A percentile compares a stretch with the other conserved stretches of the same genome.
Evolutionary conservation across 2,329 filamentous ascomycete species (phyloP).

Genomic region (Alternaria angustiovoidea): DNA sequence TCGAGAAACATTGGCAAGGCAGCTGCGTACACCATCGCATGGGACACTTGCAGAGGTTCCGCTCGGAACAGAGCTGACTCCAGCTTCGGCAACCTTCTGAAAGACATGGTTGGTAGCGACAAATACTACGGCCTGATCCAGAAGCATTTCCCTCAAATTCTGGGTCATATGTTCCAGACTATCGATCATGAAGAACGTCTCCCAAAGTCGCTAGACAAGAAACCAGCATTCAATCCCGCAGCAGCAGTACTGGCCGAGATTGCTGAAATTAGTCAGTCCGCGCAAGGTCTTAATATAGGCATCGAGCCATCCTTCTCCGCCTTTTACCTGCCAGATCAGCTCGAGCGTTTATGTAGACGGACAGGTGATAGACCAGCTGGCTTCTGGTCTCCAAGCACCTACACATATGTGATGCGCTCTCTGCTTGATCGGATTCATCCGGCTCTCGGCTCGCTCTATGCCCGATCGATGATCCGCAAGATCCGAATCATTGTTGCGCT

Average conservation of each 20-base stretch:
- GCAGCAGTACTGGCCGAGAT: conserved; percentile 73
- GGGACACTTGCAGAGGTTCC: conserved; percentile 66
- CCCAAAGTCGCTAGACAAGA: conserved; percentile 63
- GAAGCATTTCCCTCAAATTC: conserved; percentile 76
- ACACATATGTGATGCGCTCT: conserved; percentile 76
- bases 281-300: conserved; percentile 71
- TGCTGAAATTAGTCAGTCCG: conserved; percentile 71
- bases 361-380: conserved; percentile 66
- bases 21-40: conserved; percentile 83
- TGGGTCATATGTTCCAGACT: conserved; percentile 77
- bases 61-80: conserved; percentile 52
- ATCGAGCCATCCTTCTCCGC: conserved; percentile 89
- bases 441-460: conserved; percentile 84
- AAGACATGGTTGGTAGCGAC: conserved; percentile 73
- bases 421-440: conserved; percentile 83
- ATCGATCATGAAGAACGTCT: conserved; percentile 57
- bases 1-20: conserved; percentile 76
- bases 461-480: conserved; percentile 85
- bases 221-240: conserved; percentile 66
- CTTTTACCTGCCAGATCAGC: conserved; percentile 76
- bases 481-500: conserved; percentile 82
- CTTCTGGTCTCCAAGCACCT: conserved; percentile 79
- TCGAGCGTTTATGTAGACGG: conserved; percentile 79
- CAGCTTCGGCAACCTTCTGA: conserved; percentile 72
- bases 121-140: conserved; percentile 70